A percentile compares a stretch with the other conserved stretches of the same genome.
Evolutionary conservation across 257 asterid genomes (phyloP).

Genomic region (Solanum habrochaites): DNA sequence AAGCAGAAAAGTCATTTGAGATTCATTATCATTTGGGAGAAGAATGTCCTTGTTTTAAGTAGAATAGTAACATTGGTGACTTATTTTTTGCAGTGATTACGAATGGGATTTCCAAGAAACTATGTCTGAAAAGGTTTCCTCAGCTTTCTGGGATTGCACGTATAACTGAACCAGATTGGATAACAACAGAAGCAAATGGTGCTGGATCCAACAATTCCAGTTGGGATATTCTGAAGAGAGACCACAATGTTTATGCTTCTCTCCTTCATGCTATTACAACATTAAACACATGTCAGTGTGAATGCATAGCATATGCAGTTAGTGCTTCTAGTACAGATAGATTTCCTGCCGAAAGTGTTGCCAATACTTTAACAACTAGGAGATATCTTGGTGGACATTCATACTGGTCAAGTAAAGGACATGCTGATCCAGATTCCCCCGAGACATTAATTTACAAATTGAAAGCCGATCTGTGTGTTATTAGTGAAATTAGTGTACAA

Average conservation of each 20-base stretch:
- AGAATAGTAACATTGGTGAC: background rate
- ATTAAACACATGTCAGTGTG: conserved; percentile 19
- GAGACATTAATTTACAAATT: conserved; percentile 68
- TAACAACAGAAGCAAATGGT: conserved; percentile 1
- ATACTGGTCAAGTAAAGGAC: conserved; percentile 91
- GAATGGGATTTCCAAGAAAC: conserved; percentile 40
- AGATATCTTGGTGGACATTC: conserved; percentile 36
- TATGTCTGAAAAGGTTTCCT: conserved; percentile 50
- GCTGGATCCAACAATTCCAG: conserved; percentile 15
- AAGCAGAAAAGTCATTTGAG: background rate
- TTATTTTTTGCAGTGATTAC: conserved; percentile 43
- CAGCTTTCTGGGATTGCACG: conserved; percentile 36
- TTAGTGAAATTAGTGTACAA: conserved; percentile 55
- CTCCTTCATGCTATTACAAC: conserved; percentile 44
- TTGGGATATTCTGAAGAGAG: conserved; percentile 26
- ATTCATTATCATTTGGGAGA: background rate
- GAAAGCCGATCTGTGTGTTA: conserved; percentile 50
- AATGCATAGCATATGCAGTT: conserved; percentile 53
- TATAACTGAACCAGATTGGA: conserved; percentile 9
- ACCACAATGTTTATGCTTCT: conserved; percentile 54
- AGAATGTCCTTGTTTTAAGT: background rate
- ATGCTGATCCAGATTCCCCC: conserved; percentile 48
- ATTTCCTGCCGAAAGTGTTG: conserved; percentile 58
- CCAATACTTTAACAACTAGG: conserved; percentile 51
- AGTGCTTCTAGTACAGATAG: conserved; percentile 77